Evolutionary conservation across 805 yeast genomes (phyloP).

Genomic region (Nakazawaea populi): DNA sequence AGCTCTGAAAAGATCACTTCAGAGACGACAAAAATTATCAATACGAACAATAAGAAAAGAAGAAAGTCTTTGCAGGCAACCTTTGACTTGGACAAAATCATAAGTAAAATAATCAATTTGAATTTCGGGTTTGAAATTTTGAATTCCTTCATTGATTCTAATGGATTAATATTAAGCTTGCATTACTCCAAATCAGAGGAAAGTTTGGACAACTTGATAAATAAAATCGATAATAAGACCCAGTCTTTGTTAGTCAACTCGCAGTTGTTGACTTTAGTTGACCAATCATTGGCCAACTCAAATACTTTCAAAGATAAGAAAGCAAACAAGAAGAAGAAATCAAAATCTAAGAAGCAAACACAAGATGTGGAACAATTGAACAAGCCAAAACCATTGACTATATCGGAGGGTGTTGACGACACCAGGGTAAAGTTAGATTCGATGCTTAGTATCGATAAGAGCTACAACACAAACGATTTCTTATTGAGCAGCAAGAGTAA

Average conservation of each 20-base stretch:
- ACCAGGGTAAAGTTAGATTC: constrained; percentile 15
- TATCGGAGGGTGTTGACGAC: constrained; percentile 16
- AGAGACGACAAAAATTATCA: constrained; percentile 33
- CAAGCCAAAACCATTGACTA: constrained; percentile 12
- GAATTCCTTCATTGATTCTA: constrained; percentile 62
- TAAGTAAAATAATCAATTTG: constrained; percentile 38
- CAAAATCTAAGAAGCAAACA: constrained; percentile 4
- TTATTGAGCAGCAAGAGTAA: constrained; percentile 20
- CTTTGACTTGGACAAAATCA: constrained; percentile 34
- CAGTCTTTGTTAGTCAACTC: constrained; percentile 31
- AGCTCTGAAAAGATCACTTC: constrained; percentile 53
- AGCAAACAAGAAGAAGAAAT: constrained; percentile 20
- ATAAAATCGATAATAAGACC: constrained; percentile 36
- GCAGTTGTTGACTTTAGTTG: constrained; percentile 40
- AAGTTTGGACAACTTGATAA: constrained; percentile 37
- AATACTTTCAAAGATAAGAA: constrained; percentile 20
- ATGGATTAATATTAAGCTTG: constrained; percentile 62
- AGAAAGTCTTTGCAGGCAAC: constrained; percentile 21
- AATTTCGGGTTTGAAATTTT: constrained; percentile 57
- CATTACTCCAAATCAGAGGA: constrained; percentile 41
- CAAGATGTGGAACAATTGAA: constrained; percentile 8
- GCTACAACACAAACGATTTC: constrained; percentile 10
- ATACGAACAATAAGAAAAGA: constrained; percentile 13
- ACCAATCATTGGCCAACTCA: constrained; percentile 31
- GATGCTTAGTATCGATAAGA: constrained; percentile 18